Evolutionary conservation across 441 rosid species (phyloP).

Genomic region (Breynia disticha): DNA sequence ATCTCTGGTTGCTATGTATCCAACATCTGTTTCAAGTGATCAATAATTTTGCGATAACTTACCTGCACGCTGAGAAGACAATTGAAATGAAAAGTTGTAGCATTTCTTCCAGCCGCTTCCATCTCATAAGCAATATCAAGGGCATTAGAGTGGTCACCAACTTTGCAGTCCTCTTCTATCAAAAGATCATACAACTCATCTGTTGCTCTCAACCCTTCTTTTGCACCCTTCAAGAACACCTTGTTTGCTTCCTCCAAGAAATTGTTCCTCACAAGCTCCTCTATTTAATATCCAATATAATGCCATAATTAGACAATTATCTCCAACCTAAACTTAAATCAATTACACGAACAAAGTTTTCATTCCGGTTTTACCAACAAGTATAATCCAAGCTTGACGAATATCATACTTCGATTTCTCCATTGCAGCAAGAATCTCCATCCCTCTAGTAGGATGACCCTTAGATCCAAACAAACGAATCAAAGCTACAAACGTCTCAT

Average conservation of each 20-base stretch:
- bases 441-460: slow-evolving; percentile 59
- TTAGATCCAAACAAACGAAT: slow-evolving; percentile 63
- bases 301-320: background rate
- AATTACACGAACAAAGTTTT: too few relatives aligned
- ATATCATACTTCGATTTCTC: slow-evolving; percentile 70
- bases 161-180: slow-evolving; percentile 87
- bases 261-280: slow-evolving; percentile 69
- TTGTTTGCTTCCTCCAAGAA: slow-evolving; percentile 76
- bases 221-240: slow-evolving; percentile 85
- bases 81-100: slow-evolving; percentile 91
- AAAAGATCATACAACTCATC: slow-evolving; percentile 73
- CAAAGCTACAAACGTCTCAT: slow-evolving; percentile 67
- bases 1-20: too few relatives aligned
- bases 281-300: slow-evolving; percentile 22
- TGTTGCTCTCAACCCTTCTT: slow-evolving; percentile 73
- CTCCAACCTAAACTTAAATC: too few relatives aligned
- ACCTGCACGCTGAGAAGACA: slow-evolving; percentile 95
- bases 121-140: slow-evolving; percentile 87
- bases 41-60: slow-evolving; percentile 6
- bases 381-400: slow-evolving; percentile 78
- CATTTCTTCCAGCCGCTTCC: slow-evolving; percentile 95
- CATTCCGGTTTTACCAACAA: slow-evolving; percentile 50
- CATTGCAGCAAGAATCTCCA: slow-evolving; percentile 78
- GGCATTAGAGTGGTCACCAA: slow-evolving; percentile 93
- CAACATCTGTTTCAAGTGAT: too few relatives aligned